phyloP scores from a whole-genome alignment of 2,329 filamentous ascomycete species.

The Pseudogymnoascus sp. region DNA sequence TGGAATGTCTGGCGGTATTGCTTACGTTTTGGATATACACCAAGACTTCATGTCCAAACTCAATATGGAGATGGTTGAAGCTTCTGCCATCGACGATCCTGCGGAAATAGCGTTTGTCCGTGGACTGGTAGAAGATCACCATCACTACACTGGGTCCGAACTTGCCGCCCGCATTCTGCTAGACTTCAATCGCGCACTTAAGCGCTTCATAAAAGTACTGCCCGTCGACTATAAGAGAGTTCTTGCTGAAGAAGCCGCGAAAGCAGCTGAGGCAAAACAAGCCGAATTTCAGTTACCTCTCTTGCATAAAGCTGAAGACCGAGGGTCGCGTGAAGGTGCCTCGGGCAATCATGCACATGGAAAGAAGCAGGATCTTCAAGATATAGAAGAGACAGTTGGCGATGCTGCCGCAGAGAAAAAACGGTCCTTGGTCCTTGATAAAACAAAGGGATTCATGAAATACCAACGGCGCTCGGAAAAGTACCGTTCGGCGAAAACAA shows the following conservation, averaged over 20 bases:
- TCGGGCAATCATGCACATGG: constrained; percentile 51
- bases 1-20: constrained; percentile 97
- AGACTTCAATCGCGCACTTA: constrained; percentile 89
- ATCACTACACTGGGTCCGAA: constrained; percentile 96
- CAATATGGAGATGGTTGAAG: constrained; percentile 96
- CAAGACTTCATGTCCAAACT: constrained; percentile 88
- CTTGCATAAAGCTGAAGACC: constrained; percentile 57
- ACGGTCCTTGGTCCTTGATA: constrained; percentile 86
- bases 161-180: constrained; percentile 84
- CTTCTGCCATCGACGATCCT: constrained; percentile 74
- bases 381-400: constrained; percentile 86
- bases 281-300: constrained; percentile 74
- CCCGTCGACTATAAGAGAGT: constrained; percentile 96
- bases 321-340: constrained; percentile 36
- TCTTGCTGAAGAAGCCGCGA: constrained; percentile 74
- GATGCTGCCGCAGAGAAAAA: constrained; percentile 85
- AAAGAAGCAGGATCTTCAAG: constrained; percentile 61
- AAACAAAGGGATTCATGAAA: constrained; percentile 96
- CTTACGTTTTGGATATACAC: constrained; percentile 85
- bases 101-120: constrained; percentile 84
- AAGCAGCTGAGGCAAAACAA: constrained; percentile 78
- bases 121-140: constrained; percentile 89
- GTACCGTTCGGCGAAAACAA: constrained; percentile 75
- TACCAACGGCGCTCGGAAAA: constrained; percentile 90
- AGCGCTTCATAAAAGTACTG: constrained; percentile 86